These are phyloP conservation scores for Deinandra increscens DNA, from an alignment of 129 eudicot genomes.

Conservation along the genomic window DNA sequence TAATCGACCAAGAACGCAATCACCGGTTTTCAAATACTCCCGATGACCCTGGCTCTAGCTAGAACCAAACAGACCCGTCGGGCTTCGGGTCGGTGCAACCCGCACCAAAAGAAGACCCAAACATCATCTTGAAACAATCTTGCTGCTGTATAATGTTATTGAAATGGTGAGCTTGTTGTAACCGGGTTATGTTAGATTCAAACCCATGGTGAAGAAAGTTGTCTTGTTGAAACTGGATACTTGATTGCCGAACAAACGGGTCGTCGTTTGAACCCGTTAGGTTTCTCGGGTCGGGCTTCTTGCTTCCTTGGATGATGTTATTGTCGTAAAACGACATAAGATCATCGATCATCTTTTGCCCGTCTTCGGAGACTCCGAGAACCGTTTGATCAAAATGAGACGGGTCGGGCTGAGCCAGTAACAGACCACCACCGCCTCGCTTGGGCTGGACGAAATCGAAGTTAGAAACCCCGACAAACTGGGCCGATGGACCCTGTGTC, in stretches of 20 bases:
- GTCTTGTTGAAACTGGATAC: constrained; percentile 39
- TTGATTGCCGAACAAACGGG: constrained; percentile 36
- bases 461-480: constrained; percentile 33
- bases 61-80: constrained; percentile 52
- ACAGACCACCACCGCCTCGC: not conserved
- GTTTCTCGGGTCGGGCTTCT: constrained; percentile 25
- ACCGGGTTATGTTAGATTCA: constrained; percentile 30
- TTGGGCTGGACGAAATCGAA: constrained; percentile 40
- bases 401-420: constrained; percentile 14
- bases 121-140: constrained; percentile 51
- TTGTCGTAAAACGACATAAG: constrained; percentile 64
- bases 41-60: constrained; percentile 5
- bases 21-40: not conserved
- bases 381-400: constrained; percentile 46
- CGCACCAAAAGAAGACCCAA: constrained; percentile 39
- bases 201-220: constrained; percentile 39
- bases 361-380: constrained; percentile 73
- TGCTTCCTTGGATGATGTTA: constrained; percentile 49
- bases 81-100: constrained; percentile 39
- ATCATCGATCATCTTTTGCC: constrained; percentile 64
- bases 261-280: constrained; percentile 31
- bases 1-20: constrained; percentile 3
- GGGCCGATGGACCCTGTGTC: constrained; percentile 17
- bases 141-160: constrained; percentile 33
- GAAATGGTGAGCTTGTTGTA: constrained; percentile 36